Evolutionary conservation across 352 stramenopile genomes (phyloP).

Genomic region (Pythium grandisporangium): DNA sequence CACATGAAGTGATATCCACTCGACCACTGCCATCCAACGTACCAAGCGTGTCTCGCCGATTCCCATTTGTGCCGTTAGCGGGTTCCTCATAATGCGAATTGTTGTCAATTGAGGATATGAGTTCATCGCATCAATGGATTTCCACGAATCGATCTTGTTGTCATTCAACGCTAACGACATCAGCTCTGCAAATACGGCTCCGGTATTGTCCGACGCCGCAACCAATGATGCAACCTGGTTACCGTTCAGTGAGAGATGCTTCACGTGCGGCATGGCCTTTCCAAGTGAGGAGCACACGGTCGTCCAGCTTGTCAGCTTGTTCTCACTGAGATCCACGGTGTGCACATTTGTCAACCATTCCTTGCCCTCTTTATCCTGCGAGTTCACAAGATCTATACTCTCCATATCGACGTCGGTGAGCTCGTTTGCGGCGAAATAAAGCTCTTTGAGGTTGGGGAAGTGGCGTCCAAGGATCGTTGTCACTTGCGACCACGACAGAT

Average conservation of each 20-base stretch:
- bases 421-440: constrained; percentile 53
- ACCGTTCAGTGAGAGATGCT: constrained; percentile 51
- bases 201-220: not conserved
- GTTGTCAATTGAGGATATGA: constrained; percentile 39
- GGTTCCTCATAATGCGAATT: constrained; percentile 63
- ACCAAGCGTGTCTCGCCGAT: constrained; percentile 52
- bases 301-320: constrained; percentile 40
- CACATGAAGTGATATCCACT: too few relatives aligned
- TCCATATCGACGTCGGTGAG: constrained; percentile 32
- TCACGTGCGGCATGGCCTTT: constrained; percentile 24
- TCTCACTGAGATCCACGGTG: constrained; percentile 59
- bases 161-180: constrained; percentile 47
- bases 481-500: constrained; percentile 23
- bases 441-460: constrained; percentile 44
- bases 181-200: constrained; percentile 31
- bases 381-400: not conserved
- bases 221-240: constrained; percentile 48
- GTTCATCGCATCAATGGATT: constrained; percentile 67
- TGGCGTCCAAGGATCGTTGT: constrained; percentile 28
- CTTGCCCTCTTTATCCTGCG: not conserved
- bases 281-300: constrained; percentile 28
- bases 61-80: constrained; percentile 54
- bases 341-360: constrained; percentile 27
- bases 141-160: constrained; percentile 63
- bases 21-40: not conserved